Base-by-base conservation (phyloP, 352 stramenopile species). In the Globisporangium recalcitrans region DNA sequence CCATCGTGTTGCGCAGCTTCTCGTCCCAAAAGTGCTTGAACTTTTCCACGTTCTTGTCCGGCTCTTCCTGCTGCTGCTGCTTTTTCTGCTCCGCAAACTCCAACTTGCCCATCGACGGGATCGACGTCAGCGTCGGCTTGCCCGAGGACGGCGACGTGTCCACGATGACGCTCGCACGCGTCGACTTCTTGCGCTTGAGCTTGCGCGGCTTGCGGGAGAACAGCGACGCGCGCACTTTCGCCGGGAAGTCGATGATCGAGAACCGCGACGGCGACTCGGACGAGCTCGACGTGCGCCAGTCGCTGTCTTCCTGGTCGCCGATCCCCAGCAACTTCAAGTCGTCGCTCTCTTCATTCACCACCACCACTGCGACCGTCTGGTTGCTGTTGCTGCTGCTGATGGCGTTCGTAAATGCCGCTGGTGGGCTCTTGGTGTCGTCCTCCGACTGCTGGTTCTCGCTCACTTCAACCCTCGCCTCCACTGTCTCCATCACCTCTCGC, bases 1-100 rank as follows among this genome's bases (percentile, higher is more conserved):
- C 77, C 82, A 87, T 86, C 7, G 80, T 82, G 38, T 44, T 61
- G 1, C 77, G 80, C 4, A 93, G 74, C 51, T 90, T 91, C 34
- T 91, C 80, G 65, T 90, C 77, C 85, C 85, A 93, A 42, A 90
- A 90, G 19, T 71, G 70, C 46, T 85, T 85, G 71, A 93, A 93
- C 26, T 74, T 82, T 60, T 91, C 80, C 11, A 75, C 75, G 26
- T 78, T 75, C 29, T 87, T 59, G 38, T 78, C 69, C 0, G 63
- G 49, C 27, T 60, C 36, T 51, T 51, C 27, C 47, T 31, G 19
- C 29, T 51, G 58, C 27, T 56, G 29, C 21, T 27, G 57, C 14
- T 31, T 31, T 31, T 26, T 46, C 29, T n/a, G 55, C 44, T 26
- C 42, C 27, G 40, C 22, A 10, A 40, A 36, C 22, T 38, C 24